phyloP scores from a whole-genome alignment of 2,329 filamentous ascomycete genomes.

The Endoconidiophora laricicola region DNA sequence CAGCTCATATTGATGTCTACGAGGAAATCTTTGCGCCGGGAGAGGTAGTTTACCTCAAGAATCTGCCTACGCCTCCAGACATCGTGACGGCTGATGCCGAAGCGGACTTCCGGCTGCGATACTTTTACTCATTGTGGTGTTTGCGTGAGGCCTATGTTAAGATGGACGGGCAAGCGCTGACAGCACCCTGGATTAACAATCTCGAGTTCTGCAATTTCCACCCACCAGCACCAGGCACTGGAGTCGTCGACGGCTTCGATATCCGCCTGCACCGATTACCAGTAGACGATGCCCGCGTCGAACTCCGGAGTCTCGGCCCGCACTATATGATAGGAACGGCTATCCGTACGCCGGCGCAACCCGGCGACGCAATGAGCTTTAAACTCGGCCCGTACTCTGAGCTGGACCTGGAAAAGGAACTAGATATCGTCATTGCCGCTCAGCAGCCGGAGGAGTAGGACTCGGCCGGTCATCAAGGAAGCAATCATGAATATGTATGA shows the following conservation, averaged over 20 bases:
- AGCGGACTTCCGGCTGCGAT: constrained; percentile 42
- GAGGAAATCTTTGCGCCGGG: constrained; percentile 48
- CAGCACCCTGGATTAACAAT: constrained; percentile 55
- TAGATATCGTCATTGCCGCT: not conserved
- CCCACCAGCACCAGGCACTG: constrained; percentile 28
- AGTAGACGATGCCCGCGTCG: constrained; percentile 7
- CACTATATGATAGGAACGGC: constrained; percentile 10
- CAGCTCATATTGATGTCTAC: constrained; percentile 54
- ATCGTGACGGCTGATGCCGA: not conserved
- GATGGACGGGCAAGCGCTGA: constrained; percentile 61
- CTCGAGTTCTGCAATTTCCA: constrained; percentile 51
- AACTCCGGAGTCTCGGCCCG: constrained; percentile 9
- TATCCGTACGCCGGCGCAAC: constrained; percentile 5
- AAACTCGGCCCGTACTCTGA: constrained; percentile 2
- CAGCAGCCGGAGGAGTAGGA: not conserved
- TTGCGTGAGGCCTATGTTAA: constrained; percentile 71
- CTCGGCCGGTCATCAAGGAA: not conserved
- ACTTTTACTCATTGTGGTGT: constrained; percentile 66
- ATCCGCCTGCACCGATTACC: not conserved
- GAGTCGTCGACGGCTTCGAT: constrained; percentile 6
- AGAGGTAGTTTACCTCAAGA: constrained; percentile 47
- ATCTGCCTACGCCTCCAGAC: constrained; percentile 14
- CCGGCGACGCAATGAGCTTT: constrained; percentile 3
- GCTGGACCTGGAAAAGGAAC: constrained; percentile 3
- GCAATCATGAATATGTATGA: not conserved